A percentile compares a stretch with the other conserved stretches of the same genome.
Conservation (phyloP, 1,284 basidiomycete species). For the Tilletia setariae region DNA sequence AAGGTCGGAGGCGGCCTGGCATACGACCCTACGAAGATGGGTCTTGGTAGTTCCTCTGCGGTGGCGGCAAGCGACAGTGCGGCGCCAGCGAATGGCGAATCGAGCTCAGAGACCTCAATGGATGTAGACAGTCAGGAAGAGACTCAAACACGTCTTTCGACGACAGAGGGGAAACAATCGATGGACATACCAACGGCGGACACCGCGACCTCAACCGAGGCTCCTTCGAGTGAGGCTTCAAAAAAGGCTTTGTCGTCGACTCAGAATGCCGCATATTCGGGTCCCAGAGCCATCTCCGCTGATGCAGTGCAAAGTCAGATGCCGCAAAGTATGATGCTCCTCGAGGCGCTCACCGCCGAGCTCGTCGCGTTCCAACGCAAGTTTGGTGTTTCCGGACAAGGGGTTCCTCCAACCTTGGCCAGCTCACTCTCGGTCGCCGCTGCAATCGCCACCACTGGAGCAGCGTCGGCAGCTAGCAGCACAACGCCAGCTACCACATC, state of each 20-base stretch:
- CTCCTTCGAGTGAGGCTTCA: not conserved
- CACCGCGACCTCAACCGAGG: no score
- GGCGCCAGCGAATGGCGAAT: not conserved
- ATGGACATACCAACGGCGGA: no score
- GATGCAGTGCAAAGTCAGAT: not conserved
- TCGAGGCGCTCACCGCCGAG: conserved; percentile 50
- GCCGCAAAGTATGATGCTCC: conserved; percentile 42
- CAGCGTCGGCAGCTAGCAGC: not conserved
- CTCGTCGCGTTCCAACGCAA: conserved; percentile 44
- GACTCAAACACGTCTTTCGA: no score
- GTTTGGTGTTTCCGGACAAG: conserved; percentile 28
- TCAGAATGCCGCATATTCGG: no score
- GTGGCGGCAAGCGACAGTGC: no score
- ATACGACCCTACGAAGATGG: not conserved
- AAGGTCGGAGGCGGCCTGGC: not conserved
- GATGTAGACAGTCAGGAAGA: not conserved
- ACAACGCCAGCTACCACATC: not conserved
- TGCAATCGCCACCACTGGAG: not conserved
- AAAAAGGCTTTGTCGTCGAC: not conserved
- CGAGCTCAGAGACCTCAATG: not conserved
- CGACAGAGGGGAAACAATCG: no score
- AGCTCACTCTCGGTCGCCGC: not conserved
- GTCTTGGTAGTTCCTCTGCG: not conserved
- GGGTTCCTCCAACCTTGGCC: no score
- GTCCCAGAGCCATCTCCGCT: not conserved